A percentile compares a stretch with the other conserved stretches of the same genome.
These are phyloP conservation scores for Bryum argenteum DNA, from an alignment of 225 moss, liverwort and hornwort genomes.

Conservation along the genomic window DNA sequence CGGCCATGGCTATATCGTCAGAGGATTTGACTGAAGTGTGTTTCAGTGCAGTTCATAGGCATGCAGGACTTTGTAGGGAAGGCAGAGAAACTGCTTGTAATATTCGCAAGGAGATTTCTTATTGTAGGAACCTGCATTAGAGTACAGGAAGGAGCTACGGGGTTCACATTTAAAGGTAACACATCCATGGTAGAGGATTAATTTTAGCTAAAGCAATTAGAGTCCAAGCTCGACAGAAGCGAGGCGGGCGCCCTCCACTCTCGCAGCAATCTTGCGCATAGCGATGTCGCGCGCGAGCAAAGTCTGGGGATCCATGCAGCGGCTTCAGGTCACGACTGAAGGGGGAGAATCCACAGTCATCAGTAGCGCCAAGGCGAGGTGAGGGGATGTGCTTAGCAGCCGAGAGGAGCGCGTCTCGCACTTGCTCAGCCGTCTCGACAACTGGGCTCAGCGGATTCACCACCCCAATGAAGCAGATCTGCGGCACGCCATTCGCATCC, in stretches of 20 bases:
- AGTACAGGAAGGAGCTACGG: neutral
- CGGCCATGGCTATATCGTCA: neutral
- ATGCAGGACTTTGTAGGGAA: neutral
- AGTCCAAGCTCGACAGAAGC: slow-evolving; percentile 39
- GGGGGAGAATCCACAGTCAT: slow-evolving; percentile 67
- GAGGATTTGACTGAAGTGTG: neutral
- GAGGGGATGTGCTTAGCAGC: slow-evolving; percentile 58
- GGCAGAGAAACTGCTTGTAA: neutral
- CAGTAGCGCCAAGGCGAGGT: slow-evolving; percentile 47
- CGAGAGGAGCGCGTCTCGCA: slow-evolving; percentile 48
- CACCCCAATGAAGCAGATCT: slow-evolving; percentile 61
- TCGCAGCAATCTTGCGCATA: slow-evolving; percentile 49
- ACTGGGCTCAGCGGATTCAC: slow-evolving; percentile 48
- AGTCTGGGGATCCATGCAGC: slow-evolving; percentile 55
- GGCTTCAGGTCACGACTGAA: slow-evolving; percentile 63
- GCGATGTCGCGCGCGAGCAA: slow-evolving; percentile 63
- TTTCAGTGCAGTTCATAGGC: neutral
- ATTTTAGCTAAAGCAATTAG: neutral
- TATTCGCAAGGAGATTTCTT: neutral
- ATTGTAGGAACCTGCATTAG: neutral
- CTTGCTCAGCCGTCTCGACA: slow-evolving; percentile 51
- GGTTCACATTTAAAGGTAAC: neutral
- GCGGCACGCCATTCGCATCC: slow-evolving; percentile 54
- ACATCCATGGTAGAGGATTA: neutral
- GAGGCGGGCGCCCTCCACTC: slow-evolving; percentile 51